Evolutionary conservation across 1,284 basidiomycete species (phyloP).

Genomic region (Quambalaria eucalypti): DNA sequence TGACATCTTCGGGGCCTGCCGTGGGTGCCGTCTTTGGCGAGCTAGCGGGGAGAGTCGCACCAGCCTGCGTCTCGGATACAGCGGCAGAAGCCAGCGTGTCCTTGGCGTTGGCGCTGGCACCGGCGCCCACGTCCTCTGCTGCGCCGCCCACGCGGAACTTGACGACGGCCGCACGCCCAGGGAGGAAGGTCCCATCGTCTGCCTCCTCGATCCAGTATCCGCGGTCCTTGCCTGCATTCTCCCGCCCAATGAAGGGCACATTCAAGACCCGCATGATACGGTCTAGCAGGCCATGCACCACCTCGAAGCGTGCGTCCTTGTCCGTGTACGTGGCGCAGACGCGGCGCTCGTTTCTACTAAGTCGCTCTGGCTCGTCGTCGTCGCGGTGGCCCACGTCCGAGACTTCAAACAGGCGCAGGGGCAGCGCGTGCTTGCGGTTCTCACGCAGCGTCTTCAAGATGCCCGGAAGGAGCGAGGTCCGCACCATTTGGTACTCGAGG

Average conservation of each 20-base stretch:
- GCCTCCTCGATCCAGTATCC: slow-evolving; percentile 90
- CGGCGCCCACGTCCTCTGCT: neutral
- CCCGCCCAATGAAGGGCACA: slow-evolving; percentile 56
- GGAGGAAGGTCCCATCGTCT: slow-evolving; percentile 80
- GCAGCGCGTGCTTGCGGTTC: slow-evolving; percentile 85
- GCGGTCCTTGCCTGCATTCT: slow-evolving; percentile 51
- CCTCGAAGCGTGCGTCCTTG: slow-evolving; percentile 90
- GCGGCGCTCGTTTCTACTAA: slow-evolving; percentile 75
- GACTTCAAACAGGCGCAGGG: slow-evolving; percentile 86
- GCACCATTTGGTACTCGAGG: slow-evolving; percentile 92
- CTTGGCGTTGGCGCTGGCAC: neutral
- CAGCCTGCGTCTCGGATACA: neutral
- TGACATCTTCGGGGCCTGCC: neutral
- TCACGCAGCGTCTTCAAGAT: slow-evolving; percentile 93
- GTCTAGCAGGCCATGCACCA: slow-evolving; percentile 89
- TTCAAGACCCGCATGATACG: slow-evolving; percentile 89
- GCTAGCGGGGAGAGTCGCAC: slow-evolving; percentile 2
- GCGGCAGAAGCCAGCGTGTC: neutral
- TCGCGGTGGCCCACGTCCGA: slow-evolving; percentile 91
- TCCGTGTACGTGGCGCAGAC: slow-evolving; percentile 90
- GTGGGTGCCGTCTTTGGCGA: slow-evolving; percentile 6
- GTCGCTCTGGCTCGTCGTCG: slow-evolving; percentile 58
- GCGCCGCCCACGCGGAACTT: slow-evolving; percentile 60
- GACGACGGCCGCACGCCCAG: slow-evolving; percentile 82
- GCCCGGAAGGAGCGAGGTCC: slow-evolving; percentile 87